These are phyloP conservation scores for Verticillium longisporum DNA, from an alignment of 2,329 filamentous ascomycete species.

Conservation along the genomic window DNA sequence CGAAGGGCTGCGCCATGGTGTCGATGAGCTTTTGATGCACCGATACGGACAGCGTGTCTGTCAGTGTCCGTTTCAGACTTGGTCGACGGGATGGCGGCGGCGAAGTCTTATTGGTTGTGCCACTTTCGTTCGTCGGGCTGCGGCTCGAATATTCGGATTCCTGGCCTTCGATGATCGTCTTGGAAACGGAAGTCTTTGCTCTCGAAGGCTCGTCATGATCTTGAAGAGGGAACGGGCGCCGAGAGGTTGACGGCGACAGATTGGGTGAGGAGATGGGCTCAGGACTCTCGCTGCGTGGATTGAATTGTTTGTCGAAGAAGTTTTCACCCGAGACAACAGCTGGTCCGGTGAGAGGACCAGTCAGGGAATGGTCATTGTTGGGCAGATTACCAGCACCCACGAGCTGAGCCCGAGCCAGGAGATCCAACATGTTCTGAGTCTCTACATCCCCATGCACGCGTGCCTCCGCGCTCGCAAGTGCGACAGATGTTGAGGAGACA, in stretches of 20 bases:
- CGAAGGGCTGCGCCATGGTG: slow-evolving; percentile 75
- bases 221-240: slow-evolving; percentile 4
- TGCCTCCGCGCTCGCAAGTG: slow-evolving; percentile 76
- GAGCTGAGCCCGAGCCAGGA: slow-evolving; percentile 75
- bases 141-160: slow-evolving; percentile 45
- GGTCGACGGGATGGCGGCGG: slow-evolving; percentile 54
- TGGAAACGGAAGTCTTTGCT: slow-evolving; percentile 7
- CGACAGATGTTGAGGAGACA: slow-evolving; percentile 56
- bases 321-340: slow-evolving; percentile 68
- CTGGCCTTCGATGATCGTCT: slow-evolving; percentile 13
- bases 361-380: slow-evolving; percentile 33
- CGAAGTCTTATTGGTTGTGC: slow-evolving; percentile 42
- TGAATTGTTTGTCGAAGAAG: slow-evolving; percentile 78
- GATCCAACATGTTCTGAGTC: slow-evolving; percentile 83
- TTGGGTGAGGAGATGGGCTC: slow-evolving; percentile 33
- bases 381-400: slow-evolving; percentile 61
- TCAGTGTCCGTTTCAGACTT: slow-evolving; percentile 78
- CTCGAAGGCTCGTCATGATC: slow-evolving; percentile 4
- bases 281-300: slow-evolving; percentile 44
- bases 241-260: slow-evolving; percentile 23
- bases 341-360: slow-evolving; percentile 70
- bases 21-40: slow-evolving; percentile 82
- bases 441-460: slow-evolving; percentile 77
- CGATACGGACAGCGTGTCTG: slow-evolving; percentile 68
- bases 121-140: slow-evolving; percentile 49